phyloP scores from a whole-genome alignment of 2,329 filamentous ascomycete genomes.

The Alternaria sp. region DNA sequence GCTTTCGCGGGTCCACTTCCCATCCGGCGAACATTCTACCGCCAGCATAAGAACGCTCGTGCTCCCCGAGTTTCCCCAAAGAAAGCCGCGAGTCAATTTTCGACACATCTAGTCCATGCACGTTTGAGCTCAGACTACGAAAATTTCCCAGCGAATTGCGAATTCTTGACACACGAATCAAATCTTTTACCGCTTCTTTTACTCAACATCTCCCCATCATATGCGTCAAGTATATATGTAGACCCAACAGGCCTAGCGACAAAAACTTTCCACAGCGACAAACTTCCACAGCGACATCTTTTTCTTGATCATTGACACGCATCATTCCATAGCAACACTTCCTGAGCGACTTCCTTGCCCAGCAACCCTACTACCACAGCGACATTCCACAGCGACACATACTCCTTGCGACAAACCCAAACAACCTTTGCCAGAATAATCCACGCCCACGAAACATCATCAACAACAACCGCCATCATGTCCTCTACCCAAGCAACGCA shows the following conservation, averaged over 20 bases:
- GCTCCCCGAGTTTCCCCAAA: constrained; percentile 25
- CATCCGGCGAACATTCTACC: constrained; percentile 17
- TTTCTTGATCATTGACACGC: constrained; percentile 12
- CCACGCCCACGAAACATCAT: background rate
- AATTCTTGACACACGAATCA: constrained; percentile 29
- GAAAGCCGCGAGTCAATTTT: constrained; percentile 20
- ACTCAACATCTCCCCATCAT: constrained; percentile 10
- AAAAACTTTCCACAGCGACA: constrained; percentile 25
- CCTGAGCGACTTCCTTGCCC: constrained; percentile 23
- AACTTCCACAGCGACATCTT: constrained; percentile 23
- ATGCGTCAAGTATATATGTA: constrained; percentile 32
- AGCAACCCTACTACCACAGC: constrained; percentile 12
- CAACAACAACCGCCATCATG: constrained; percentile 20
- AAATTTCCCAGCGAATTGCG: constrained; percentile 26
- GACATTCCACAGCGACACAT: constrained; percentile 12
- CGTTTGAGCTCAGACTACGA: constrained; percentile 23
- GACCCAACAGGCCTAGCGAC: constrained; percentile 19
- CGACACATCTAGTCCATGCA: constrained; percentile 15
- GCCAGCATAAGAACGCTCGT: constrained; percentile 34
- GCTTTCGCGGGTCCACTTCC: constrained; percentile 16
- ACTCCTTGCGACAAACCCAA: constrained; percentile 14
- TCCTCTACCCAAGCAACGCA: constrained; percentile 21
- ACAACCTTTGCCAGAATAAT: constrained; percentile 3
- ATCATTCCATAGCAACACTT: constrained; percentile 25
- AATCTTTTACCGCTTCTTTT: constrained; percentile 23